Percentiles rank a stretch among this genome's conserved stretches.
These are phyloP conservation scores for Nakazawaea populi DNA, from an alignment of 805 yeast species.

Conservation along the genomic window DNA sequence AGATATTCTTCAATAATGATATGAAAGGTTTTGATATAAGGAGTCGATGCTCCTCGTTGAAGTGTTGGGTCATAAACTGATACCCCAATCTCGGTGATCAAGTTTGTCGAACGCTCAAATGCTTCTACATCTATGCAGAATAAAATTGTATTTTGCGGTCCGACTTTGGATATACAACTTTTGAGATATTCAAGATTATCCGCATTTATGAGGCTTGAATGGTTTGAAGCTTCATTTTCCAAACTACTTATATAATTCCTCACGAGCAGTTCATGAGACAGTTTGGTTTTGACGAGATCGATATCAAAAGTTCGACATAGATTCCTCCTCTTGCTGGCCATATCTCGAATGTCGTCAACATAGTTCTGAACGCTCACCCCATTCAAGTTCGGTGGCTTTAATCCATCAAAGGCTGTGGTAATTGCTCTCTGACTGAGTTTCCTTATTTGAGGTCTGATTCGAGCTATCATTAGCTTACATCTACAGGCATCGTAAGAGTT, in stretches of 20 bases:
- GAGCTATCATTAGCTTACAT: too few relatives aligned
- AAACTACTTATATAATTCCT: conserved; percentile 14
- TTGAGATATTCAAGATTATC: not conserved
- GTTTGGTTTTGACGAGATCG: too few relatives aligned
- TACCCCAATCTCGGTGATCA: conserved; percentile 53
- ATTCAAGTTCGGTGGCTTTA: too few relatives aligned
- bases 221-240: not conserved
- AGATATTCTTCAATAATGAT: conserved; percentile 39
- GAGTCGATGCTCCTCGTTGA: conserved; percentile 32
- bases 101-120: conserved; percentile 35
- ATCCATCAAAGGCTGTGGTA: too few relatives aligned
- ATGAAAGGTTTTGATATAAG: conserved; percentile 33
- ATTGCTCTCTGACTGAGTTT: too few relatives aligned
- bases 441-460: too few relatives aligned
- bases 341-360: too few relatives aligned
- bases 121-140: conserved; percentile 55
- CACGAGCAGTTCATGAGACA: too few relatives aligned
- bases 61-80: conserved; percentile 49
- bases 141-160: conserved; percentile 20
- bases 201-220: not conserved
- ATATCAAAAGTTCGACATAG: too few relatives aligned
- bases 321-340: too few relatives aligned
- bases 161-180: not conserved
- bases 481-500: too few relatives aligned
- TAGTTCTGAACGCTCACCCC: too few relatives aligned